Base-by-base conservation (phyloP, 345 rosid genomes). In the Sisymbrium altissimum region DNA sequence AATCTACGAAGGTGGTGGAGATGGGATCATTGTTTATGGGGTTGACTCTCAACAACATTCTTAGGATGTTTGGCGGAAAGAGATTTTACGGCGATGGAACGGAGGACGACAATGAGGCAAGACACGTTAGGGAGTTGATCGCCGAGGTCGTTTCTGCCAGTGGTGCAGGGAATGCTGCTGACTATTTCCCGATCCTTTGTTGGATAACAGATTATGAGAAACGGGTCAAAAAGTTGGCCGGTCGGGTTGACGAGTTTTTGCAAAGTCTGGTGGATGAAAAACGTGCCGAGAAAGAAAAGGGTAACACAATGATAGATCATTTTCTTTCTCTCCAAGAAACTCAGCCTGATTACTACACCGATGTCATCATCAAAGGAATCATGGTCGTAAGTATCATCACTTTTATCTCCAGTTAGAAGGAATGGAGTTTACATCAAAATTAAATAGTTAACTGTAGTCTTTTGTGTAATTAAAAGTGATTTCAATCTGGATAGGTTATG, bases 291-390 rank as follows among this genome's bases (percentile, higher is more conserved):
- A 40, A 66, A 45, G 72, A 40, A 66, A 78, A 40, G 49, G 56
- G 44, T 7, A 68, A 78, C 33, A 81, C 68, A 0, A 69, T 84
- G 85, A 82, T 90, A 5, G 66, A 80, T 77, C 92, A 82, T 50
- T 65, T 90, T 10, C 87, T 88, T 59, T 73, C 81, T 14, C 64
- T 83, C 54, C 90, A 85, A 59, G 70, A 81, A 53, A 77, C 83
- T 5, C 73, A 84, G 7, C 87, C 93, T 10, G 80, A 83, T 4
- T 75, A 78, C 53, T 83, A 86, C 64, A 59, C 75, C 0, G 89
- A 90, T 70, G 66, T 66, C 10, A 80, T 72, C 23, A 85, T 86
- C 74, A 86, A 88, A 80, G 89, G 86, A 14, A 73, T 84, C 29
- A 32, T 78, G 10, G 12, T 64, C 17, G 85, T 81, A 36, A 64